A percentile compares a stretch with the other conserved stretches of the same genome.
These are phyloP conservation scores for Colletotrichum liaoningense DNA, from an alignment of 2,329 filamentous ascomycete genomes.

Conservation along the genomic window DNA sequence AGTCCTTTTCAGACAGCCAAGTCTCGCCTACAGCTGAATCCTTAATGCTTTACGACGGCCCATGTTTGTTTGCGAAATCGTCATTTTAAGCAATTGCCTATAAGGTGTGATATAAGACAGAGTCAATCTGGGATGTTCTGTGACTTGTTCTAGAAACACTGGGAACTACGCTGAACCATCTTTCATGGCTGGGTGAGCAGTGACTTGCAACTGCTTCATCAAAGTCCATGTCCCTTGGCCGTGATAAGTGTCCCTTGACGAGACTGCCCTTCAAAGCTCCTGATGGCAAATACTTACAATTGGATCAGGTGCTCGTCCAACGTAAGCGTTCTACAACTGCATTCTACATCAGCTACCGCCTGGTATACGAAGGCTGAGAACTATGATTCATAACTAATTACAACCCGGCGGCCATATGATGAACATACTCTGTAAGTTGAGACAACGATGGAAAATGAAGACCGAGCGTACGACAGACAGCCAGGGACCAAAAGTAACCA, in stretches of 20 bases:
- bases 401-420: not conserved
- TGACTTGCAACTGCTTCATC: not conserved
- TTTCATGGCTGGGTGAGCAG: not conserved
- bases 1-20: constrained; percentile 6
- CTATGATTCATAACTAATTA: not conserved
- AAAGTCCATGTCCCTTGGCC: not conserved
- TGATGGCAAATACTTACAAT: not conserved
- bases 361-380: not conserved
- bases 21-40: not conserved
- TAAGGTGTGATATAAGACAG: not conserved
- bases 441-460: not conserved
- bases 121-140: too few species aligned
- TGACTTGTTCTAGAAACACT: not conserved
- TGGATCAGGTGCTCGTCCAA: not conserved
- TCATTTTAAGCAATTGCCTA: not conserved
- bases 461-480: not conserved
- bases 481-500: too few species aligned
- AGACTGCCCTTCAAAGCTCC: not conserved
- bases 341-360: not conserved
- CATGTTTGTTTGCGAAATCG: not conserved
- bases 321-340: not conserved
- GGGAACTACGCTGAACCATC: not conserved
- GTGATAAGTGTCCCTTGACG: not conserved
- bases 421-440: not conserved
- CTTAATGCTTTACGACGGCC: not conserved